Evolutionary conservation across 106 monocot genomes (phyloP).

Genomic region (Dioscorea alata): DNA sequence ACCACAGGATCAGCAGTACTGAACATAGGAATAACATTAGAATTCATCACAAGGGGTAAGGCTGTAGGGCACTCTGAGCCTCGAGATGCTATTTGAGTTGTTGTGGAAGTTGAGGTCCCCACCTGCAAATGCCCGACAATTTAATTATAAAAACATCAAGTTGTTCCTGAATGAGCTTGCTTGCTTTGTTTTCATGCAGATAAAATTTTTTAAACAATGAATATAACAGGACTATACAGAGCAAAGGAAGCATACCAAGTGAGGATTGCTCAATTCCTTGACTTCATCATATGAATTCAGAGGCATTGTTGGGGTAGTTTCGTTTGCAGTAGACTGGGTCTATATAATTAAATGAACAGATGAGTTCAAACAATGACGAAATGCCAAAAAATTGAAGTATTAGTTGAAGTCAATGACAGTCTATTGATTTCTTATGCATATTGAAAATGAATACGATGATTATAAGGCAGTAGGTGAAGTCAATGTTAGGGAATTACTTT

Average conservation of each 20-base stretch:
- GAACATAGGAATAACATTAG: neutral
- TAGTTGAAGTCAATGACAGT: too few relatives aligned
- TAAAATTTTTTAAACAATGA: too few relatives aligned
- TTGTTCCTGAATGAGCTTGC: too few relatives aligned
- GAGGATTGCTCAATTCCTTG: neutral
- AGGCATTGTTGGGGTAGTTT: constrained; percentile 6
- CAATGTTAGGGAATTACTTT: constrained; percentile 9
- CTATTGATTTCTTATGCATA: too few relatives aligned
- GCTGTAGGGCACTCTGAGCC: neutral
- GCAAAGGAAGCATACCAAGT: constrained; percentile 9
- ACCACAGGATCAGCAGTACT: neutral
- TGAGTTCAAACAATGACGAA: too few relatives aligned
- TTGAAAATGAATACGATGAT: too few relatives aligned
- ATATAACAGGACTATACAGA: too few relatives aligned
- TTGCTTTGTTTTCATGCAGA: neutral
- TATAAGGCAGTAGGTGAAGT: too few relatives aligned
- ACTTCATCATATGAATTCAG: constrained; percentile 4
- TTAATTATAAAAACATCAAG: neutral
- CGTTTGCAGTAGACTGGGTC: neutral
- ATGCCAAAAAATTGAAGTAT: too few relatives aligned
- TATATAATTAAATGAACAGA: too few relatives aligned
- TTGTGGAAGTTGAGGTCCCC: neutral
- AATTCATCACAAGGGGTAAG: neutral
- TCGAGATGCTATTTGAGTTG: neutral
- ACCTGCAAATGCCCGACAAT: neutral